A percentile compares a stretch with the other conserved stretches of the same genome.
These are phyloP conservation scores for Jatropha multifida DNA, from an alignment of 441 rosid genomes.

Conservation along the genomic window DNA sequence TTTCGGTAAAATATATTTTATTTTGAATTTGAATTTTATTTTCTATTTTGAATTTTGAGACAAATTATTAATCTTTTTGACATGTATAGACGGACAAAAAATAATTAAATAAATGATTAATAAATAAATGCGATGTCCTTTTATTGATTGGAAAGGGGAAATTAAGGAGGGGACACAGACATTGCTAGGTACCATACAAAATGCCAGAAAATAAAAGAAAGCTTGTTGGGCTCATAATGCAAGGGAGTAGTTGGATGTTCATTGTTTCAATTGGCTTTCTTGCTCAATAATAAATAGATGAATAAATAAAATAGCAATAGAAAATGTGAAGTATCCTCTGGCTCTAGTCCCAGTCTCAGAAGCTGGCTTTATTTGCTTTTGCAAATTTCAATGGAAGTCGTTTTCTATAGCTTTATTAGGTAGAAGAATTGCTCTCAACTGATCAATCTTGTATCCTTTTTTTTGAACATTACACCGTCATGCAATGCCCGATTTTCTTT, in stretches of 20 bases:
- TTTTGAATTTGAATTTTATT: too few species aligned
- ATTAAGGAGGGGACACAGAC: too few species aligned
- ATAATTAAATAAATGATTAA: too few species aligned
- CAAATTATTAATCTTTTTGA: too few species aligned
- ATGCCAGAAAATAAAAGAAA: neutral
- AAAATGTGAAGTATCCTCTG: neutral
- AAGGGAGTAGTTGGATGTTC: constrained; percentile 24
- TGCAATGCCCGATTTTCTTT: neutral
- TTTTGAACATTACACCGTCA: neutral
- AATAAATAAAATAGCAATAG: too few species aligned
- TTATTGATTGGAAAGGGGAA: too few species aligned
- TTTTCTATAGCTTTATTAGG: constrained; percentile 40
- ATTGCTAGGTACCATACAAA: too few species aligned
- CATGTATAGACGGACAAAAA: too few species aligned
- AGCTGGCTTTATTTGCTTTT: constrained; percentile 1
- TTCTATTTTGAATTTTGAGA: too few species aligned
- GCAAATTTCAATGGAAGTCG: constrained; percentile 25
- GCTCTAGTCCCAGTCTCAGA: neutral
- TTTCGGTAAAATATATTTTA: too few species aligned
- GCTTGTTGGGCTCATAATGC: neutral
- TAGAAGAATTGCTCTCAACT: constrained; percentile 16
- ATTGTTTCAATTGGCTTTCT: neutral
- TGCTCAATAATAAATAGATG: neutral
- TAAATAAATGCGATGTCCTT: too few species aligned
- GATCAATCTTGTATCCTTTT: neutral